Conservation (phyloP, 129 eudicot species). For the Flaveria bidentis region DNA sequence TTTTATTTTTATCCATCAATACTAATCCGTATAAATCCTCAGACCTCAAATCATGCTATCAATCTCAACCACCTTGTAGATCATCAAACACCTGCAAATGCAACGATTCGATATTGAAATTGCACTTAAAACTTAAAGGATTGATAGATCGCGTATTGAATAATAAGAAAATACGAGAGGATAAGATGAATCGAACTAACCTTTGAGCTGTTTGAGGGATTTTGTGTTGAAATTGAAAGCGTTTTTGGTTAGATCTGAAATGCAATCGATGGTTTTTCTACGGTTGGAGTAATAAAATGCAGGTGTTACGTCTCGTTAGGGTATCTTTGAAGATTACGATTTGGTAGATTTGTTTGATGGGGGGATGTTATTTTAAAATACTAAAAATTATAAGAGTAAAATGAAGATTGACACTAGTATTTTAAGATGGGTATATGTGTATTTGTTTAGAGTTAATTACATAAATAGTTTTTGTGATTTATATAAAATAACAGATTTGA, state of each 20-base stretch:
- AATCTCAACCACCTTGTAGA: constrained; percentile 17
- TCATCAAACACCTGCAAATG: constrained; percentile 33
- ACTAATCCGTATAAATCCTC: constrained; percentile 25
- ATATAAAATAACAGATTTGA: no score
- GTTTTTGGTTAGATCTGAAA: constrained; percentile 31
- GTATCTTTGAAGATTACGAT: constrained; percentile 36
- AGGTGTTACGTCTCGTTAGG: constrained; percentile 37
- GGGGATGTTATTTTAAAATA: no score
- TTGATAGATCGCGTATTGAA: background rate
- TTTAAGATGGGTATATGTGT: no score
- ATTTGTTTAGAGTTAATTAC: no score
- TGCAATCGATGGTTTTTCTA: constrained; percentile 4
- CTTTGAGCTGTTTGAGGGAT: constrained; percentile 37
- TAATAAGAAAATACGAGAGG: background rate
- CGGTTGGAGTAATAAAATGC: constrained; percentile 14
- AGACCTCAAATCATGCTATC: constrained; percentile 27
- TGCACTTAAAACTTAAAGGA: background rate
- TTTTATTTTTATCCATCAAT: constrained; percentile 79
- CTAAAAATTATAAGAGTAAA: background rate
- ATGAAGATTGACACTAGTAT: no score
- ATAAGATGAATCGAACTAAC: constrained; percentile 18
- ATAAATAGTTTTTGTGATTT: no score
- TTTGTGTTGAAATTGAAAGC: constrained; percentile 27
- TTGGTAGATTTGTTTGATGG: background rate
- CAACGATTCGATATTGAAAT: constrained; percentile 20